These are phyloP conservation scores for Microbotryum violaceum DNA, from an alignment of 1,284 basidiomycete species.

Conservation along the genomic window DNA sequence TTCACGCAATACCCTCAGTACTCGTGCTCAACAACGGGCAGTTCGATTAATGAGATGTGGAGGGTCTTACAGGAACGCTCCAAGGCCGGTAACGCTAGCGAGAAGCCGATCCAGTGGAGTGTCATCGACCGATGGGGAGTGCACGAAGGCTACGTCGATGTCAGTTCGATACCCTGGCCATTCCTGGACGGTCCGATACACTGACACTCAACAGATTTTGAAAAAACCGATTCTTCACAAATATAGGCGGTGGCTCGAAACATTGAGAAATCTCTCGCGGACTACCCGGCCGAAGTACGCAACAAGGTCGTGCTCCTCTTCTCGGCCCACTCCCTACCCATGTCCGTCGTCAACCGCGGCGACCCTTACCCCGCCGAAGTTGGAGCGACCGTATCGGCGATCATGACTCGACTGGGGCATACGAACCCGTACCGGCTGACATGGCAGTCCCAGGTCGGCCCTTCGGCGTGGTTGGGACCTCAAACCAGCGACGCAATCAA, in stretches of 20 bases:
- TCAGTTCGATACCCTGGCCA: conserved; percentile 41
- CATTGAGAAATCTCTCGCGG: conserved; percentile 70
- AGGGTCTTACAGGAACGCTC: conserved; percentile 48
- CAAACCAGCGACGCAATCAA: conserved; percentile 89
- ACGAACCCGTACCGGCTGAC: conserved; percentile 82
- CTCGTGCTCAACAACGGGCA: conserved; percentile 95
- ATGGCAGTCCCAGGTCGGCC: conserved; percentile 98
- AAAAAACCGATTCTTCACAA: too few relatives aligned
- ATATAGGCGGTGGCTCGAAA: conserved; percentile 78
- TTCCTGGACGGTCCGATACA: too few relatives aligned
- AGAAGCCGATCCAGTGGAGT: conserved; percentile 76
- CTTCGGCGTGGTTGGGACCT: conserved; percentile 96
- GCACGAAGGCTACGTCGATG: conserved; percentile 86
- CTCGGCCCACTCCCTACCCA: conserved; percentile 95
- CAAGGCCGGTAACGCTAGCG: conserved; percentile 39
- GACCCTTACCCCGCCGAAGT: conserved; percentile 97
- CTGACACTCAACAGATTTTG: too few relatives aligned
- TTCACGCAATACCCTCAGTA: conserved; percentile 99
- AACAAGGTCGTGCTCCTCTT: conserved; percentile 73
- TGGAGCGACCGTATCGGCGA: conserved; percentile 80
- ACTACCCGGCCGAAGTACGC: conserved; percentile 63
- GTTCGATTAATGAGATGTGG: conserved; percentile 90
- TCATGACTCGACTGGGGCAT: conserved; percentile 72
- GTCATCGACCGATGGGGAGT: conserved; percentile 98
- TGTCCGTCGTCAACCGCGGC: conserved; percentile 94